These are phyloP conservation scores for Ilyonectria mors-panacis DNA, from an alignment of 2,329 filamentous ascomycete genomes.

Conservation along the genomic window DNA sequence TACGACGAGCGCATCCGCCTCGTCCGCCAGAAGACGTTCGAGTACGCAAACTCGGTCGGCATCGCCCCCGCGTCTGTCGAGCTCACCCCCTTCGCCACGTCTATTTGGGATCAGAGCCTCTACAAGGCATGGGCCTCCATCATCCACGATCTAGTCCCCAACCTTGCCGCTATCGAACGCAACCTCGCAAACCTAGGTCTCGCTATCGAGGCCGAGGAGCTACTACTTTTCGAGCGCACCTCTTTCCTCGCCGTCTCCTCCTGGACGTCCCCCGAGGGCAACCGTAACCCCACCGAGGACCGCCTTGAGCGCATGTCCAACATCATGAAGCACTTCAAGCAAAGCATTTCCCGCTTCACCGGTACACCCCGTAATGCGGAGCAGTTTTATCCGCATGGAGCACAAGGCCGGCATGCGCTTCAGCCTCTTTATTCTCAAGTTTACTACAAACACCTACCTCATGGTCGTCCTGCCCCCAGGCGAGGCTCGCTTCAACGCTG, in stretches of 20 bases:
- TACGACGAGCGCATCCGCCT: slow-evolving; percentile 87
- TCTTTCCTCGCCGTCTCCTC: slow-evolving; percentile 97
- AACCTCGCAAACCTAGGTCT: slow-evolving; percentile 87
- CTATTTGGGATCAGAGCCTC: slow-evolving; percentile 98
- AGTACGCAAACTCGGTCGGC: slow-evolving; percentile 61
- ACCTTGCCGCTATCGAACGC: slow-evolving; percentile 87
- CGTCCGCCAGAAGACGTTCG: slow-evolving; percentile 80
- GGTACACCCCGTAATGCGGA: slow-evolving; percentile 85
- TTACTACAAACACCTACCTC: slow-evolving; percentile 98
- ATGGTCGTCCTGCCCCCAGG: slow-evolving; percentile 92
- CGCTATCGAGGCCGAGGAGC: slow-evolving; percentile 92
- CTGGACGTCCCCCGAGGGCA: slow-evolving; percentile 83
- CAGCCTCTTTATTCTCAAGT: slow-evolving; percentile 94
- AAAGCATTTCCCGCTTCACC: slow-evolving; percentile 82
- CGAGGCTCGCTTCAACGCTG: slow-evolving; percentile 91
- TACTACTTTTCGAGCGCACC: slow-evolving; percentile 94
- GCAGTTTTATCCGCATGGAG: slow-evolving; percentile 86
- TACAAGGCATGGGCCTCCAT: slow-evolving; percentile 99
- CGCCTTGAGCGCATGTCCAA: slow-evolving; percentile 95
- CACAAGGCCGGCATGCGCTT: slow-evolving; percentile 84
- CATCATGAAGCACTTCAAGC: slow-evolving; percentile 99
- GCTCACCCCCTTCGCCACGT: slow-evolving; percentile 92
- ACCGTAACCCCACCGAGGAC: slow-evolving; percentile 89
- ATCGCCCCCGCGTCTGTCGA: slow-evolving; percentile 64
- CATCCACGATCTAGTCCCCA: slow-evolving; percentile 97